Evolutionary conservation across 2,329 filamentous ascomycete species (phyloP).

Genomic region (Sporothrix pallida): DNA sequence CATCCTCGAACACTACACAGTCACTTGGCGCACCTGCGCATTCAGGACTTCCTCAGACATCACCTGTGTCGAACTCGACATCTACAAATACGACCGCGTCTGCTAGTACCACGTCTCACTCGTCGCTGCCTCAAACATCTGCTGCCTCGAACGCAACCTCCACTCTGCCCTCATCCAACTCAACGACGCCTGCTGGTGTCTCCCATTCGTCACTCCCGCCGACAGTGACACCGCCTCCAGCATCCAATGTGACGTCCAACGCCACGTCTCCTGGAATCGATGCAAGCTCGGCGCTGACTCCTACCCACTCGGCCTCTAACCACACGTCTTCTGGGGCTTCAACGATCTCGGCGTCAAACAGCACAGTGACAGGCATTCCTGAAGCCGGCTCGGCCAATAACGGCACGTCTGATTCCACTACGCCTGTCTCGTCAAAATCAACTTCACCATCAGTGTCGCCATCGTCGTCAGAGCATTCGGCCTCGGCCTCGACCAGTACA

Average conservation of each 20-base stretch:
- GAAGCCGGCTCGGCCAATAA: background rate
- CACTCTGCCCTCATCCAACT: background rate
- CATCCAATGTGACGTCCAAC: constrained; percentile 7
- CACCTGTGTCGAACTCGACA: background rate
- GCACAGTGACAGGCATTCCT: background rate
- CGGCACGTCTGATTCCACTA: background rate
- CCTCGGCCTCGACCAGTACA: background rate
- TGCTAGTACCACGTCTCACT: background rate
- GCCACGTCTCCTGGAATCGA: background rate
- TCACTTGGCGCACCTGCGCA: background rate
- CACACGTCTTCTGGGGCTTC: background rate
- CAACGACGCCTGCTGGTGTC: background rate
- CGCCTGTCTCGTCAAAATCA: background rate
- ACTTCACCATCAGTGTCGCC: background rate
- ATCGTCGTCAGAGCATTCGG: background rate
- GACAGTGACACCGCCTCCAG: background rate
- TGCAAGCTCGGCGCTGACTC: background rate
- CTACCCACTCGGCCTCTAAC: background rate
- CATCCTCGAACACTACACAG: background rate
- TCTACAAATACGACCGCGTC: background rate
- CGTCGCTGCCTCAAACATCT: background rate
- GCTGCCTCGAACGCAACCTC: background rate
- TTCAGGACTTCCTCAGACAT: background rate
- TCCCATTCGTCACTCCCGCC: background rate
- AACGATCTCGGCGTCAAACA: background rate